Base-by-base conservation (phyloP, 768 basidiomycete species). In the Crucibulum laeve region DNA sequence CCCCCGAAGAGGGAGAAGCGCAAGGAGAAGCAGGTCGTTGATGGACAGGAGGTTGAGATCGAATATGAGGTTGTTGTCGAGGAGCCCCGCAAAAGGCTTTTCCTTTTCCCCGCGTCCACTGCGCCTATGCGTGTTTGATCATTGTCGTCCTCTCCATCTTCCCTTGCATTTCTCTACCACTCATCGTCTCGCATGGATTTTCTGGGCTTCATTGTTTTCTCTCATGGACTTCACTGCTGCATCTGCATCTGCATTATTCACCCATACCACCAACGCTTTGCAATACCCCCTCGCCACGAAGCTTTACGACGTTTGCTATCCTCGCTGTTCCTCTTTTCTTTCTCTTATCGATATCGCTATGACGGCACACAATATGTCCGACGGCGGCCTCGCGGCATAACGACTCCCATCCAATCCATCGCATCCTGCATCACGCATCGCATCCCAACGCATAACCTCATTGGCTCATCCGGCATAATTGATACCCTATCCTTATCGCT, bases 51-150 rank as follows among this genome's bases (percentile, higher is more conserved):
- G 54, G 70, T 73, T 51, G 73, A 66, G 25, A 62, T 65, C 22
- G 65, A 68, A 45, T 60, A 73, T 35, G 75, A 82, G 55, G 75
- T 85, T 17, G 79, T 79, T 53, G 67, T 84, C 5, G 59, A 67
- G 41, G 73, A 74, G 49, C 68, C 73, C 50, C 61, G 70, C 33
- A 86, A 88, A 62, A 69, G 79, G 25, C 68, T 91, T 32, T 89
- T 90, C 67, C 66, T 82, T 42, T 90, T 89, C 59, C 71, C 77
- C 15, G 73, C 63, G 18, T 53, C 58, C n/a, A n/a, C n/a, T n/a
- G n/a, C n/a, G n/a, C n/a, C n/a, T n/a, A n/a, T n/a, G n/a, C n/a
- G n/a, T n/a, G n/a, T n/a, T n/a, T n/a, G n/a, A n/a, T n/a, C n/a
- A n/a, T n/a, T n/a, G n/a, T n/a, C 28, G 10, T 30, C n/a, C 28